Percentiles rank a stretch among this genome's conserved stretches.
Conservation (phyloP, 805 yeast species). For the Schwanniomyces pseudopolymorphus region DNA sequence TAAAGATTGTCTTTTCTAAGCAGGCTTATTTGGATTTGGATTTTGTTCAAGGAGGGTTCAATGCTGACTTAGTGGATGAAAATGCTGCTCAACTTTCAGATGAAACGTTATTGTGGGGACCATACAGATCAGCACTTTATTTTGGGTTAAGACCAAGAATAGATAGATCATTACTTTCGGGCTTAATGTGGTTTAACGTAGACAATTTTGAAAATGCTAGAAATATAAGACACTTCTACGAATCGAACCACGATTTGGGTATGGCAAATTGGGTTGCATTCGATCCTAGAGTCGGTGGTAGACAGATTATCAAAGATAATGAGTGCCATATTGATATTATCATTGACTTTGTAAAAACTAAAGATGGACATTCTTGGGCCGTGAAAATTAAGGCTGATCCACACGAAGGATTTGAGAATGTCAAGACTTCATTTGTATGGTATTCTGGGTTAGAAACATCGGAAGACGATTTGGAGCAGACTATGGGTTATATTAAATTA, state of each 20-base stretch:
- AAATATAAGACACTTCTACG: conserved; percentile 70
- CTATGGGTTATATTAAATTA: conserved; percentile 24
- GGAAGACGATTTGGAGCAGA: conserved; percentile 6
- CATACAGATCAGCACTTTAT: conserved; percentile 84
- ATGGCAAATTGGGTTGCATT: conserved; percentile 84
- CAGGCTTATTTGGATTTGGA: conserved; percentile 21
- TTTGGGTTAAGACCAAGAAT: conserved; percentile 82
- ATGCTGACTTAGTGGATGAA: conserved; percentile 6
- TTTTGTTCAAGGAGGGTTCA: conserved; percentile 38
- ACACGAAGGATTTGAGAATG: conserved; percentile 43
- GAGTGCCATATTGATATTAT: conserved; percentile 62
- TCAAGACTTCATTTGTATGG: conserved; percentile 66
- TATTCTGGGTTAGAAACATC: conserved; percentile 77
- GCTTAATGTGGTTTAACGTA: conserved; percentile 84
- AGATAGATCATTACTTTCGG: conserved; percentile 73
- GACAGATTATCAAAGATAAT: conserved; percentile 67
- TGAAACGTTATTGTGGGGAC: conserved; percentile 69
- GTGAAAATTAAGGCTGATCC: conserved; percentile 69
- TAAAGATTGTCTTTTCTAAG: conserved; percentile 8
- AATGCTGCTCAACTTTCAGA: conserved; percentile 19
- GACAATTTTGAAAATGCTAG: conserved; percentile 55
- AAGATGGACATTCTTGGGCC: conserved; percentile 78
- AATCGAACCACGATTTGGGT: conserved; percentile 65
- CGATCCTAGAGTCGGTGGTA: conserved; percentile 88
- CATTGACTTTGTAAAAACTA: conserved; percentile 73